A percentile compares a stretch with the other conserved stretches of the same genome.
Conservation (phyloP, 768 basidiomycete genomes). For the Wakefieldia striispora region DNA sequence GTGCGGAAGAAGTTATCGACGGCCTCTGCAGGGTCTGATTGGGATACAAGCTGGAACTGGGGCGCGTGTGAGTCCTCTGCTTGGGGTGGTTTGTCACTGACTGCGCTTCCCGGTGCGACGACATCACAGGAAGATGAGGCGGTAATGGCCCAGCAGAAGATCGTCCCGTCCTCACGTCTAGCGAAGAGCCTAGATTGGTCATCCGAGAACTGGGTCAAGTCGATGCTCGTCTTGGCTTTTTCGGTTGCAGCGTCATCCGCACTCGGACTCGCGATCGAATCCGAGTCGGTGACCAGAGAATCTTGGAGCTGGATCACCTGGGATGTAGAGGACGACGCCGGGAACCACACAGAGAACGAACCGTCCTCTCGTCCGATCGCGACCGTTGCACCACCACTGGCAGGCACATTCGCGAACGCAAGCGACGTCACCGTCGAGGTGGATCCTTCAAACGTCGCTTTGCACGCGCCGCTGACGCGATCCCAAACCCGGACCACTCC, state of each 20-base stretch:
- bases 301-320: conserved; percentile 9
- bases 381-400: neutral
- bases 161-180: conserved; percentile 11
- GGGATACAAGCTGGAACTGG: conserved; percentile 5
- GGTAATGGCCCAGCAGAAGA: conserved; percentile 9
- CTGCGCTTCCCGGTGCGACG: no score
- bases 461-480: conserved; percentile 10
- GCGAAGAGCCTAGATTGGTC: conserved; percentile 7
- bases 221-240: neutral
- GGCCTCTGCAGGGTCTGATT: conserved; percentile 7
- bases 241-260: no score
- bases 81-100: no score
- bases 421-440: conserved; percentile 19
- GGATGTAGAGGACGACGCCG: conserved; percentile 8
- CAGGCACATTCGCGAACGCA: neutral
- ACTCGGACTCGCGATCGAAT: no score
- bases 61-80: neutral
- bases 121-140: neutral
- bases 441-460: conserved; percentile 1
- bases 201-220: conserved; percentile 8
- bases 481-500: conserved; percentile 22
- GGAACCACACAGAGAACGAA: conserved; percentile 16
- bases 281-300: no score
- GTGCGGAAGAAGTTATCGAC: conserved; percentile 5
- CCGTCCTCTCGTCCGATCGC: conserved; percentile 21